Evolutionary conservation across 805 yeast genomes (phyloP), one percentile per base, ranked within the genome.

Genomic region (Wickerhamiella musiphila): DNA sequence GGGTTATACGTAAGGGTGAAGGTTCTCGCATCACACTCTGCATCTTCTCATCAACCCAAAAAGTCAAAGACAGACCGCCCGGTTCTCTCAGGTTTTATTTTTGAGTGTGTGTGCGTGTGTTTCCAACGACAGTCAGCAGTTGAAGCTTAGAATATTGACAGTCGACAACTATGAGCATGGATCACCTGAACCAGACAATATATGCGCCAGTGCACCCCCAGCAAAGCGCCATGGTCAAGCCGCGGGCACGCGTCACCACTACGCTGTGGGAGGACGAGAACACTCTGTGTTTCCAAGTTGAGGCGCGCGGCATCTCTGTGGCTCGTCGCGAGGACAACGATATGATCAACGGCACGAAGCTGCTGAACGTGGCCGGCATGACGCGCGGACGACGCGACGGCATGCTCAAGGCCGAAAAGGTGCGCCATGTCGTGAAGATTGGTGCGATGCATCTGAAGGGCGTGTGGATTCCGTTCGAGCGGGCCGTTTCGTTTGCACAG

Each of bases 221-320:
- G n/a, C n/a, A n/a, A n/a, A n/a, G 14, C 11, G 21, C 24, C 24
- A 15, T 20, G 21, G 9, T 20, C 13, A 34, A 34, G 28, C 29
- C 37, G 14, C 48, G 52, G 34, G 72, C 73, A 18, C 49, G 70
- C 31, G 79, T 78, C 33, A 74, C 83, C 30, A 77, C 90, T 11
- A 76, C 90, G 12, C 66, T 75, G 65, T 79, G 93, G 93, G 90
- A 78, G 51, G 92, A 78, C 49, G 92, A 79, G 44, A 73, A 74
- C 45, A 79, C 92, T 1, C 54, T 78, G 27, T 78, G 92, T 49
- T 78, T 77, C 54, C 92, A 78, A 53, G 86, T 79, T 18, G 86
- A 77, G 44, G 81, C 79, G 34, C 72, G 74, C 40, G 78, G 79
- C 37, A 78, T 78, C 18, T 63, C 75, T 10, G 86, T 79, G 16